phyloP scores from a whole-genome alignment of 1,284 basidiomycete species.

The Puccinia triticina region DNA sequence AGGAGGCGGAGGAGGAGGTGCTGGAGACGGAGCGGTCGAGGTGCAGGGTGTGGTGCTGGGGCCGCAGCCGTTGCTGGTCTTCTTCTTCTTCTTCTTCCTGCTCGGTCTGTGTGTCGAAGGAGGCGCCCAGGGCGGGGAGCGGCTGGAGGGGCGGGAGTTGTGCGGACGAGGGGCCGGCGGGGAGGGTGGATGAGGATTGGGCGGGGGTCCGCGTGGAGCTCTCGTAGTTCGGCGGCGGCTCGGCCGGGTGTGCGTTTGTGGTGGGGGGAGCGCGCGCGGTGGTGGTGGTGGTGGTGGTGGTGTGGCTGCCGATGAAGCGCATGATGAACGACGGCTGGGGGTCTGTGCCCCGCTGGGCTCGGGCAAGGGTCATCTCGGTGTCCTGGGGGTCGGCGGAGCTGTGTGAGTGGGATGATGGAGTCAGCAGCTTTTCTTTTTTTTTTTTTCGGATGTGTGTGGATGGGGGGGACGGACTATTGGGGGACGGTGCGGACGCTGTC shows the following conservation, averaged over 20 bases:
- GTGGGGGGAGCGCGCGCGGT: neutral
- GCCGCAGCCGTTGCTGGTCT: neutral
- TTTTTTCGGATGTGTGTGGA: neutral
- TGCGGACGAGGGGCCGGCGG: neutral
- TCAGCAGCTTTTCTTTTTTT: neutral
- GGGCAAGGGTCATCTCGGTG: conserved; percentile 13
- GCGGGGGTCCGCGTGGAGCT: neutral
- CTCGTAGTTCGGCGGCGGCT: neutral
- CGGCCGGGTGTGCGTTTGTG: too few relatives aligned
- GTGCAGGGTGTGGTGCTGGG: neutral
- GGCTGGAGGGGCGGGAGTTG: neutral
- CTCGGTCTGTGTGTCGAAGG: neutral
- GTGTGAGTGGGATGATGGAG: neutral
- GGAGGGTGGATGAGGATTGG: neutral
- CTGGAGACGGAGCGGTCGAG: neutral
- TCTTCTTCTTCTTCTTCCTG: neutral
- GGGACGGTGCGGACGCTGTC: conserved; percentile 40
- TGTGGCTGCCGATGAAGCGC: conserved; percentile 15
- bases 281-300: neutral
- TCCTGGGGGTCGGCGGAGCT: conserved; percentile 25
- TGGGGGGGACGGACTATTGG: conserved; percentile 20
- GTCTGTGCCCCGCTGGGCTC: neutral
- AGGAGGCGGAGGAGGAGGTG: neutral
- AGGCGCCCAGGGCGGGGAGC: neutral
- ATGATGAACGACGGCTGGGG: neutral